Percentiles rank a stretch among this genome's conserved stretches.
phyloP scores from a whole-genome alignment of 257 asterid species.

The Jacaranda copaia region DNA sequence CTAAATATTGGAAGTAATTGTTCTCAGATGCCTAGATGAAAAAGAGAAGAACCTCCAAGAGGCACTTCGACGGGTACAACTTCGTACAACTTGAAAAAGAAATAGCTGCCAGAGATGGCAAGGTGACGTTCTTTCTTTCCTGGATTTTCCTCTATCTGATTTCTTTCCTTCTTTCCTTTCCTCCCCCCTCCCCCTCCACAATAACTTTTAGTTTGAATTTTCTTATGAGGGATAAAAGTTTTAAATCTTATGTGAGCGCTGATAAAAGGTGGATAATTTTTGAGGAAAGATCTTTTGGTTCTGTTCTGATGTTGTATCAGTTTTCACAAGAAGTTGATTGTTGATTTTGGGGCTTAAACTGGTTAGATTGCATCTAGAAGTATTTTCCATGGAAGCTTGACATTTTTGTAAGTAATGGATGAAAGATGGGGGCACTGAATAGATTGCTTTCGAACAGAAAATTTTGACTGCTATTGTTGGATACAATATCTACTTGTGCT shows the following conservation, averaged over 20 bases:
- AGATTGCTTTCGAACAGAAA: not conserved
- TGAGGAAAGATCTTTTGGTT: not conserved
- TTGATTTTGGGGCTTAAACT: too few relatives aligned
- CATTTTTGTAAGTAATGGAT: not conserved
- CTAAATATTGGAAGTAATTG: slow-evolving; percentile 33
- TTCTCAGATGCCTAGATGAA: slow-evolving; percentile 66
- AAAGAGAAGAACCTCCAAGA: slow-evolving; percentile 70
- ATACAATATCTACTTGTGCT: not conserved
- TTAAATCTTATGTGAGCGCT: too few relatives aligned
- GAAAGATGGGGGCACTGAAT: not conserved
- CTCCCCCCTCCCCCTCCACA: not conserved
- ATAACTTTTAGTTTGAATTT: too few relatives aligned
- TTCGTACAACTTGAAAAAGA: slow-evolving; percentile 93
- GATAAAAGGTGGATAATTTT: too few relatives aligned
- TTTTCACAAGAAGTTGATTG: too few relatives aligned
- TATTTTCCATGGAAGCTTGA: not conserved
- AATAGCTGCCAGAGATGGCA: slow-evolving; percentile 73
- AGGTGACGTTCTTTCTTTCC: slow-evolving; percentile 48
- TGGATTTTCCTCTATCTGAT: not conserved
- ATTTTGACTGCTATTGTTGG: not conserved
- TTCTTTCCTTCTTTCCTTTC: not conserved
- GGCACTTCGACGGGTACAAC: slow-evolving; percentile 61
- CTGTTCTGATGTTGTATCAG: not conserved
- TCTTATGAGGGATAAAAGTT: too few relatives aligned
- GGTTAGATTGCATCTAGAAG: not conserved